Evolutionary conservation across 371 early-diverging fungal genomes (phyloP), one percentile per base, ranked within the genome.

Genomic region (Mortierella sp.): DNA sequence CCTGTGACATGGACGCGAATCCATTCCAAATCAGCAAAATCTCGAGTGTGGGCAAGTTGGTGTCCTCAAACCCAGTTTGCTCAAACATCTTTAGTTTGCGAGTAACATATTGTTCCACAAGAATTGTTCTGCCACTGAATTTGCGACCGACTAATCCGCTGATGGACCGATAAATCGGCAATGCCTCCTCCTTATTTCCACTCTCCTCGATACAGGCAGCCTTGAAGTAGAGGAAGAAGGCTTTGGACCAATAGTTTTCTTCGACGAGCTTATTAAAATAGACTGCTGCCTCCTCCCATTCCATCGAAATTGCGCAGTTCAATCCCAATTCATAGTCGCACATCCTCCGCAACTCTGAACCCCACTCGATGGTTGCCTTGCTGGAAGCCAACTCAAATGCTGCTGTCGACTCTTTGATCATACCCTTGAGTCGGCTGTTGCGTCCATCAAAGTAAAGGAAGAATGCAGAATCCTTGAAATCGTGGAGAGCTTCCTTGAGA

Each of bases 251-350:
- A 57, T 91, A 91, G 53, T 86, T 81, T 55, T 87, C 86, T 28
- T 82, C 74, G 31, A 82, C 81, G 17, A 91, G 75, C 34, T 84
- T 73, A 22, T 87, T 85, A 72, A 89, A 90, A 43, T 82, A 84
- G 1, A 23, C 53, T 1, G 70, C 77, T 1, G 89, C 89, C n/a
- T 71, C 71, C 10, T 75, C 79, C 90, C 90, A 91, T 19, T 90
- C 83, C 47, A 89, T 60, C 40, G 82, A 70, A n/a, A 91, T 77
- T 0, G 86, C 85, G 22, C 85, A 74, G 57, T 90, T 91, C 66
- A 91, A 78, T 9, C 88, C 90, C 10, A 89, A 74, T 61, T 91
- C 91, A 63, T 91, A 89, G 45, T 87, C 86, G 12, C 89, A 83
- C 74, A 89, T 71, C 17, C 86, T 83, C 53, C 85, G 83, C 75